A percentile compares a stretch with the other conserved stretches of the same genome.
Evolutionary conservation across 2,329 filamentous ascomycete species (phyloP).

Genomic region (Cephalotrichum gorgonifer): DNA sequence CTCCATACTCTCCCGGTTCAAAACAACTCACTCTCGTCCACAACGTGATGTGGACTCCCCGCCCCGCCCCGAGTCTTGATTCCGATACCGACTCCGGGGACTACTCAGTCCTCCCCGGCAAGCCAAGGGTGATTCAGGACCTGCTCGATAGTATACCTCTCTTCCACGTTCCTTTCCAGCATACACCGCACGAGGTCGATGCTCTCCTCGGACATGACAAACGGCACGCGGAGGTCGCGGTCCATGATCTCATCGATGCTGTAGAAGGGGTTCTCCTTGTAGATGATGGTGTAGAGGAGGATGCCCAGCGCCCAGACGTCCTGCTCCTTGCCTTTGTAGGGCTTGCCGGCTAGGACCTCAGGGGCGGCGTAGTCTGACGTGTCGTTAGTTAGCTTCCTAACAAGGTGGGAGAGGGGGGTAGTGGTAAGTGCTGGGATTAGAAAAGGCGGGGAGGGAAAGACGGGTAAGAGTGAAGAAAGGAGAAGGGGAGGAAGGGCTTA

Average conservation of each 20-base stretch:
- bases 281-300: conserved; percentile 94
- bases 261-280: conserved; percentile 99
- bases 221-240: conserved; percentile 84
- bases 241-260: conserved; percentile 99
- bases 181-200: conserved; percentile 86
- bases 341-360: conserved; percentile 87
- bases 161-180: conserved; percentile 81
- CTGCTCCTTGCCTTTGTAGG: conserved; percentile 92
- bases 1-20: no score
- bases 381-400: not conserved
- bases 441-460: not conserved
- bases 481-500: conserved; percentile 33
- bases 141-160: conserved; percentile 75
- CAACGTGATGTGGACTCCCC: no score
- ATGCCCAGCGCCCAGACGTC: conserved; percentile 98
- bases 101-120: conserved; percentile 12
- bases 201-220: conserved; percentile 78
- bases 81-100: no score
- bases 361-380: conserved; percentile 85
- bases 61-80: no score
- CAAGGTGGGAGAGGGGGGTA: no score
- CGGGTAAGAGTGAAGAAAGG: not conserved
- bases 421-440: conserved; percentile 5
- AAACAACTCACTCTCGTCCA: no score
- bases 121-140: conserved; percentile 88